A percentile compares a stretch with the other conserved stretches of the same genome.
phyloP scores from a whole-genome alignment of 164 flowering plant genomes.

The Vitis rotundifolia region DNA sequence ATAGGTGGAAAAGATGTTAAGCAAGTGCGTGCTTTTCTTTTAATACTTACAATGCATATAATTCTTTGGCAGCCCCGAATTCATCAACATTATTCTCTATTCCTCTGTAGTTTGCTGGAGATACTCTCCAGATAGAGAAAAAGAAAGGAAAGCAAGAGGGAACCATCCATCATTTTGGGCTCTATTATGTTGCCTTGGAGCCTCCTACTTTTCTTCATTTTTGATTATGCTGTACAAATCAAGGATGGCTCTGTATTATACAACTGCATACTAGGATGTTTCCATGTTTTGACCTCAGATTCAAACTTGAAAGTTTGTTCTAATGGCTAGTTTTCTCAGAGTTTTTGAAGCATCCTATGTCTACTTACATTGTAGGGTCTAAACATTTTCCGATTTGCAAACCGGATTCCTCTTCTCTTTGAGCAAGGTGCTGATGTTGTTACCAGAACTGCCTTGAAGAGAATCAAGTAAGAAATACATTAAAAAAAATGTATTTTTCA shows the following conservation, averaged over 20 bases:
- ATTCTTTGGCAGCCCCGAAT: not conserved
- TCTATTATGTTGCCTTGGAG: not conserved
- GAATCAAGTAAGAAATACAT: conserved; percentile 73
- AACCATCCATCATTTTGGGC: not conserved
- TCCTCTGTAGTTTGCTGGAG: not conserved
- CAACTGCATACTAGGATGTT: not conserved
- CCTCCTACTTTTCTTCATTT: not conserved
- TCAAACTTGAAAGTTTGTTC: not conserved
- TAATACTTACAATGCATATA: not conserved
- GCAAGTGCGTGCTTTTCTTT: conserved; percentile 53
- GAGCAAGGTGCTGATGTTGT: conserved; percentile 99
- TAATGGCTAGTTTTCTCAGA: too few relatives aligned
- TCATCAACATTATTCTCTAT: not conserved
- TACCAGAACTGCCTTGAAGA: conserved; percentile 87
- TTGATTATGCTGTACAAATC: not conserved
- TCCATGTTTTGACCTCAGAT: too few relatives aligned
- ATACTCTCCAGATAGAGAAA: not conserved
- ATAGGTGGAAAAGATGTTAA: conserved; percentile 98
- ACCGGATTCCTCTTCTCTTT: conserved; percentile 97
- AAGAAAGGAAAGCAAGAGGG: not conserved
- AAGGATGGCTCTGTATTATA: not conserved
- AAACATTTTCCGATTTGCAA: conserved; percentile 95
- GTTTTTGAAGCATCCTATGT: conserved; percentile 3
- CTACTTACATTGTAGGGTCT: conserved; percentile 59
- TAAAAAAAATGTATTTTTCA: not conserved